Base-by-base conservation (phyloP, 169 alveolate species). In the Neospora caninum region DNA sequence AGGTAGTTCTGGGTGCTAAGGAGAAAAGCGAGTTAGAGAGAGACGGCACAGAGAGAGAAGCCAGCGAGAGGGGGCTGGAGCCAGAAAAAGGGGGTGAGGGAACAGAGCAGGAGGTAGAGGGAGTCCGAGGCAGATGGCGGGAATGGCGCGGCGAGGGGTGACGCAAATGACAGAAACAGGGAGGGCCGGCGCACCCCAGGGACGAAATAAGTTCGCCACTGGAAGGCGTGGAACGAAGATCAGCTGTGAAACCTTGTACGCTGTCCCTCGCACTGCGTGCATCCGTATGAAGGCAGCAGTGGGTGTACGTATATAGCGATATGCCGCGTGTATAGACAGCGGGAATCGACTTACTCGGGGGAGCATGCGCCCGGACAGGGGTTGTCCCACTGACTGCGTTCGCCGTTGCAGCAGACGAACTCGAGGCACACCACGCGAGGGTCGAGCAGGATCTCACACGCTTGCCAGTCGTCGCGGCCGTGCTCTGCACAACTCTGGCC, bases 311-410 rank as follows among this genome's bases (percentile, higher is more conserved):
- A n/a, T n/a, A n/a, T n/a, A n/a, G n/a, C n/a, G n/a, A n/a, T n/a
- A n/a, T n/a, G n/a, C n/a, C n/a, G n/a, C n/a, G n/a, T n/a, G n/a
- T n/a, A n/a, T n/a, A n/a, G n/a, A 49, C 58, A 13, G 4, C 13
- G 58, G 13, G 31, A 64, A 27, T 7, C 20, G 73, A 64, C 89
- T 82, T 22, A 82, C 89, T 82, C 39, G 53, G 54, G 38, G 67
- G 31, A 41, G 16, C 27, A 41, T 6, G 54, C 38, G 38, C 67
- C 67, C 20, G 69, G 64, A 6, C 54, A 64, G 45, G 86, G 86
- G 64, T 82, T 82, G 89, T 82, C 89, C 89, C 89, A 82, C 69
- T 82, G 69, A 0, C 31, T 39, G 64, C 41, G 89, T 25, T 82
- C 89, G 31, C 38, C 39, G 25, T 42, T 82, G 64, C 89, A 82